Evolutionary conservation across 345 rosid species (phyloP).

Genomic region (Excoecaria cochinchinensis): DNA sequence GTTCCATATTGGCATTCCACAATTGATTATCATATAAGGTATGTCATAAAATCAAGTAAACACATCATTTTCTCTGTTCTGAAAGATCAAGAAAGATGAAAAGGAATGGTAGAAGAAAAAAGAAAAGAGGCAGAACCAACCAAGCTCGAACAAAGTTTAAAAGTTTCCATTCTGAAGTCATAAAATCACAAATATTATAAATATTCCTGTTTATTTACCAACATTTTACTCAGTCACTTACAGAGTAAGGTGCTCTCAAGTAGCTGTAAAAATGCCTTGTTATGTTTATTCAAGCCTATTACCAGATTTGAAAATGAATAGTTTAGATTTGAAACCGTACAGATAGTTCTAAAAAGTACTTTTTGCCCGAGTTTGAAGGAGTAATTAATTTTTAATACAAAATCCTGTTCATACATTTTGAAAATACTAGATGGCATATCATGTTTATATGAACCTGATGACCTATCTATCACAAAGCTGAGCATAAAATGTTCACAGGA

Average conservation of each 20-base stretch:
- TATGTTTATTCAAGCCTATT: background rate
- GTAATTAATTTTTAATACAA: background rate
- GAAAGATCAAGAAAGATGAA: too few relatives aligned
- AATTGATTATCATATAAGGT: background rate
- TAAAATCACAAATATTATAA: too few relatives aligned
- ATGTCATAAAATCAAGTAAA: background rate
- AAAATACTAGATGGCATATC: background rate
- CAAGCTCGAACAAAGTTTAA: too few relatives aligned
- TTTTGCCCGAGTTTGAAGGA: background rate
- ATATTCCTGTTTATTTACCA: too few relatives aligned
- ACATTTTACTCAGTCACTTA: background rate
- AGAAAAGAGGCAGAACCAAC: too few relatives aligned
- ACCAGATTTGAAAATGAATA: background rate
- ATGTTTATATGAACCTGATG: background rate
- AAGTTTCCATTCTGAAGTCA: too few relatives aligned
- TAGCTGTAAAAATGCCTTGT: background rate
- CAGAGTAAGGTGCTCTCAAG: background rate
- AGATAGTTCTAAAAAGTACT: background rate
- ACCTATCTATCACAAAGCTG: background rate
- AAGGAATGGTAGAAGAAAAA: too few relatives aligned
- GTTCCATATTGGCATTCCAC: background rate
- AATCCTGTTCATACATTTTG: background rate
- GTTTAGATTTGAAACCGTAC: background rate
- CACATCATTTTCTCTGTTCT: background rate
- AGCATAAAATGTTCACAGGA: conserved; percentile 36